A percentile compares a stretch with the other conserved stretches of the same genome.
Conservation (phyloP, 495 filamentous ascomycete species). For the Penicillium diatomitis region DNA sequence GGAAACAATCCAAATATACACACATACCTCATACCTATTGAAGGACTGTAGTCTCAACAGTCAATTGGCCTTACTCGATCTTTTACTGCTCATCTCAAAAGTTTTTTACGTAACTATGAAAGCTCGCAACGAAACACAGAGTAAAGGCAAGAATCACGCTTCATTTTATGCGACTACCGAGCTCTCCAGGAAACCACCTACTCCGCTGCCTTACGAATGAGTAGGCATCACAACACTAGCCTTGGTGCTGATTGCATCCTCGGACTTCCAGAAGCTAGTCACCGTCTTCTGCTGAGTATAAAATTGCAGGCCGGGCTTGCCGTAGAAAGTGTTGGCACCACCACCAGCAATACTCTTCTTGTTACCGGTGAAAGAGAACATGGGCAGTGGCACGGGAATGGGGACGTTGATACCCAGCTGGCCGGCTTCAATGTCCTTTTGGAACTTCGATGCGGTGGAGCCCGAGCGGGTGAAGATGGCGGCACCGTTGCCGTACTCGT, state of each 20-base stretch:
- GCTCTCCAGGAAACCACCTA: too few relatives aligned
- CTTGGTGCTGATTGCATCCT: slow-evolving; percentile 72
- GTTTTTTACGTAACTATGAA: too few relatives aligned
- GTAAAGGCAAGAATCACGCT: too few relatives aligned
- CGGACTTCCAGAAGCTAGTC: slow-evolving; percentile 79
- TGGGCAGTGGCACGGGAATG: slow-evolving; percentile 80
- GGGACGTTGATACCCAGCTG: slow-evolving; percentile 57
- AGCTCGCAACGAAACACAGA: too few relatives aligned
- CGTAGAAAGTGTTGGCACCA: slow-evolving; percentile 92
- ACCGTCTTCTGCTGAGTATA: slow-evolving; percentile 98
- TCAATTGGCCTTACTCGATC: too few relatives aligned
- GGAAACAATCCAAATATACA: too few relatives aligned
- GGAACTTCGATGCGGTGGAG: slow-evolving; percentile 52
- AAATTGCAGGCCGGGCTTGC: slow-evolving; percentile 82
- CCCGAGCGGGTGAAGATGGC: slow-evolving; percentile 61
- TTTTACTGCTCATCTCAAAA: too few relatives aligned
- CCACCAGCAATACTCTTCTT: slow-evolving; percentile 94
- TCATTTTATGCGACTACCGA: too few relatives aligned
- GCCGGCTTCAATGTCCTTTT: slow-evolving; percentile 52
- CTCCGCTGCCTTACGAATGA: slow-evolving; percentile 35
- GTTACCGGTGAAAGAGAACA: slow-evolving; percentile 98
- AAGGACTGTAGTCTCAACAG: too few relatives aligned
- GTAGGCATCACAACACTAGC: slow-evolving; percentile 93
- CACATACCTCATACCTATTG: too few relatives aligned
- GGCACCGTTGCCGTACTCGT: slow-evolving; percentile 63